phyloP scores from a whole-genome alignment of 2,329 filamentous ascomycete genomes.

The Ceratocystis papillata region DNA sequence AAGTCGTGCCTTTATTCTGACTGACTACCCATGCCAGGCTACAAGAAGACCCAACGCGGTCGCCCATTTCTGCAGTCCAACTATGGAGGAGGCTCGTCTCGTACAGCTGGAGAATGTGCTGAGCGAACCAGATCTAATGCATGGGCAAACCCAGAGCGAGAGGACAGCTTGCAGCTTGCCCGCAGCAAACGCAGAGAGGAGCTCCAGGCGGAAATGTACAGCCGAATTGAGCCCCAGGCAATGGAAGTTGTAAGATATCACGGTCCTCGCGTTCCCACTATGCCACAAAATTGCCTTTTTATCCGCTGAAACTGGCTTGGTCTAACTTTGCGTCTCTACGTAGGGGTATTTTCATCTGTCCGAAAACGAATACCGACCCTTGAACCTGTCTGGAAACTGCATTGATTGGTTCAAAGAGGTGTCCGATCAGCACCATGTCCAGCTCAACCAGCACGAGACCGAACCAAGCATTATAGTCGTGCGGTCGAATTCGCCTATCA shows the following conservation, averaged over 20 bases:
- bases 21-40: not conserved
- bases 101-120: not conserved
- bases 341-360: constrained; percentile 4
- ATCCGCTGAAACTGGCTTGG: too few species aligned
- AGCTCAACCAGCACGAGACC: not conserved
- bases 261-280: not conserved
- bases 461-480: not conserved
- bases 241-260: constrained; percentile 7
- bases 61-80: not conserved
- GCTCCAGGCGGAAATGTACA: not conserved
- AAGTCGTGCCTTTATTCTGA: not conserved
- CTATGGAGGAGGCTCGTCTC: not conserved
- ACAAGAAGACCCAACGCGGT: not conserved
- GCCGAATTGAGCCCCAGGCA: not conserved
- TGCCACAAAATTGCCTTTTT: not conserved
- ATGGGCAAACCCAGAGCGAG: not conserved
- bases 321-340: not conserved
- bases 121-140: not conserved
- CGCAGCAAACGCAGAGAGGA: not conserved
- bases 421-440: not conserved
- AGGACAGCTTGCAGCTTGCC: not conserved
- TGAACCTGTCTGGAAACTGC: not conserved
- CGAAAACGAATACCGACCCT: not conserved
- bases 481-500: not conserved
- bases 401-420: not conserved